Conservation (phyloP, 208 protist genomes). For the Crithidia thermophila region DNA sequence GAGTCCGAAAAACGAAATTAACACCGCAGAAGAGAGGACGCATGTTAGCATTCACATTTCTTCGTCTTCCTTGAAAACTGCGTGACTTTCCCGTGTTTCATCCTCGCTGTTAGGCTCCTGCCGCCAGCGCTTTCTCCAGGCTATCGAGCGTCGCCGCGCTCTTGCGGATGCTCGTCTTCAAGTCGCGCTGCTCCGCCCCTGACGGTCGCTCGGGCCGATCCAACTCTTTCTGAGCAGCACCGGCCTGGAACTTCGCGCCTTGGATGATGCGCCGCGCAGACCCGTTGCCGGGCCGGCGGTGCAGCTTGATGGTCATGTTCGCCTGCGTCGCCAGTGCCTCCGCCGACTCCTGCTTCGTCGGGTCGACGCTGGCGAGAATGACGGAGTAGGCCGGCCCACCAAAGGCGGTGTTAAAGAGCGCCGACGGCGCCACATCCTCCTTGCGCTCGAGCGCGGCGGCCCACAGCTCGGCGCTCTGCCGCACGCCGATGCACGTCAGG, state of each 20-base stretch:
- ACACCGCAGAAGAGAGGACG: no score
- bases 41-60: no score
- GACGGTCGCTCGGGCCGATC: not conserved
- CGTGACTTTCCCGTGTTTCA: not conserved
- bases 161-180: slow-evolving; percentile 19
- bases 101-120: not conserved
- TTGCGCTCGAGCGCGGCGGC: slow-evolving; percentile 17
- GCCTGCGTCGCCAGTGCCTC: slow-evolving; percentile 22
- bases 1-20: no score
- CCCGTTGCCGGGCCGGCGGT: slow-evolving; percentile 30
- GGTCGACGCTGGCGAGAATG: slow-evolving; percentile 33
- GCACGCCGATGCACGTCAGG: slow-evolving; percentile 30
- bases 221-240: slow-evolving; percentile 6
- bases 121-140: slow-evolving; percentile 4
- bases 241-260: slow-evolving; percentile 14
- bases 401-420: slow-evolving; percentile 25
- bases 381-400: slow-evolving; percentile 30
- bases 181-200: slow-evolving; percentile 10
- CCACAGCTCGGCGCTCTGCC: slow-evolving; percentile 17
- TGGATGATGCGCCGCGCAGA: slow-evolving; percentile 26
- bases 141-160: slow-evolving; percentile 7
- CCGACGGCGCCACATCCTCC: not conserved
- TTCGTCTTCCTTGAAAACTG: no score
- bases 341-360: slow-evolving; percentile 13
- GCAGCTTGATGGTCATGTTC: slow-evolving; percentile 17